A percentile compares a stretch with the other conserved stretches of the same genome.
Conservation (phyloP, 108 stramenopile genomes). For the Craspedostauros australis region DNA sequence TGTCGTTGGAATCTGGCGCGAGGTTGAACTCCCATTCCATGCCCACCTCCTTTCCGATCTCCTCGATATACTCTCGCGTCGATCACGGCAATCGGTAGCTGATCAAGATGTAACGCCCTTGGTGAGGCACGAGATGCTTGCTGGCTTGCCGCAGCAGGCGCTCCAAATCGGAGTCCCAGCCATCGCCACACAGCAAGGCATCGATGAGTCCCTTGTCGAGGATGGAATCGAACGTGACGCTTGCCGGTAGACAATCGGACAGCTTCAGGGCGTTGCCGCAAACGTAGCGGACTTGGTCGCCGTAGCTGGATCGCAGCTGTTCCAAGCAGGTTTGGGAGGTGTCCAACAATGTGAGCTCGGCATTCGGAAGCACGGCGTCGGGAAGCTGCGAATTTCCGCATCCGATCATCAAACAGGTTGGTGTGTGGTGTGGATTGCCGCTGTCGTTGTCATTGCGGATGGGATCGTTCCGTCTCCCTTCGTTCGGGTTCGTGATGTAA, state of each 20-base stretch:
- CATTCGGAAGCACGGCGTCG: conserved; percentile 25
- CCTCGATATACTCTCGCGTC: conserved; percentile 21
- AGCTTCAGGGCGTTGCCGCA: conserved; percentile 62
- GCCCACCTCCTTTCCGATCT: conserved; percentile 16
- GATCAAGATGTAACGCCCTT: conserved; percentile 29
- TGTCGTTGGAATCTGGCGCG: too few species aligned
- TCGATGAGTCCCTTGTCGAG: conserved; percentile 78
- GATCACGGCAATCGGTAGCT: conserved; percentile 31
- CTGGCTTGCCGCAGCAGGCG: conserved; percentile 22
- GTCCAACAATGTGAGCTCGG: conserved; percentile 47
- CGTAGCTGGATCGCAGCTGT: conserved; percentile 29
- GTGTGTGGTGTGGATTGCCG: too few species aligned
- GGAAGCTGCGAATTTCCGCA: conserved; percentile 63
- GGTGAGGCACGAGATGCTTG: conserved; percentile 18
- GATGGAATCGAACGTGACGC: conserved; percentile 38
- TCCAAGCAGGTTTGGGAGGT: conserved; percentile 57
- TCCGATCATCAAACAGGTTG: conserved; percentile 41
- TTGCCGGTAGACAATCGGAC: conserved; percentile 5
- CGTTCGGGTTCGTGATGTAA: conserved; percentile 34
- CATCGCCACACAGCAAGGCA: conserved; percentile 73
- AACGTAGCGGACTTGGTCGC: conserved; percentile 26
- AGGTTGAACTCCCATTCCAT: conserved; percentile 31
- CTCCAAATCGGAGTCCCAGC: conserved; percentile 40
- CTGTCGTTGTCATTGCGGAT: too few species aligned
- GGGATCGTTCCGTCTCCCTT: too few species aligned